Evolutionary conservation across 2,329 filamentous ascomycete species (phyloP).

Genomic region (Aaosphaeria arxii): DNA sequence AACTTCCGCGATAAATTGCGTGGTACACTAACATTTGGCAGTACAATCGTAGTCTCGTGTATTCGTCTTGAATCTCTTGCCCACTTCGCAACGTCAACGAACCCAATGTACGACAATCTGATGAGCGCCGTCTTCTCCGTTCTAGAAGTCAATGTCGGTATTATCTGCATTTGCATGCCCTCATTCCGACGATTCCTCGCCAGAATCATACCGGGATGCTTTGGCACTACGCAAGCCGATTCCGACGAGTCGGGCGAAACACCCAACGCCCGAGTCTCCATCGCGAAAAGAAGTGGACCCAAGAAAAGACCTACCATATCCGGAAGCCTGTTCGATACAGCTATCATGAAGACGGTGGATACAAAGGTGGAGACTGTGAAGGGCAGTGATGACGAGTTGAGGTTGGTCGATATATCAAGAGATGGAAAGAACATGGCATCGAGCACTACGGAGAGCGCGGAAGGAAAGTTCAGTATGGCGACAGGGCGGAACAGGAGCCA

Average conservation of each 20-base stretch:
- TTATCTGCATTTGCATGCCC: slow-evolving; percentile 24
- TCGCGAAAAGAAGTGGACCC: not conserved
- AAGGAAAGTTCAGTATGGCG: no score
- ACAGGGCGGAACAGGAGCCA: no score
- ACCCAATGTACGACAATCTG: slow-evolving; percentile 37
- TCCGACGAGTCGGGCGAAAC: not conserved
- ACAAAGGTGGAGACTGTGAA: not conserved
- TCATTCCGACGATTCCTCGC: slow-evolving; percentile 16
- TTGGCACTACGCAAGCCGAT: not conserved
- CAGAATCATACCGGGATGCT: slow-evolving; percentile 10
- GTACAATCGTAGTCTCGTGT: slow-evolving; percentile 34
- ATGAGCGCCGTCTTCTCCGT: slow-evolving; percentile 25
- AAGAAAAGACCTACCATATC: not conserved
- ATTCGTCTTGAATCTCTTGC: slow-evolving; percentile 44
- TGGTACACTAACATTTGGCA: not conserved
- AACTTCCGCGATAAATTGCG: not conserved
- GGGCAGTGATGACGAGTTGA: not conserved
- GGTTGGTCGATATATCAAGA: not conserved
- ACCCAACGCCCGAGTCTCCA: not conserved
- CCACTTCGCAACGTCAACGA: slow-evolving; percentile 41
- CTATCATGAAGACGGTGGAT: not conserved
- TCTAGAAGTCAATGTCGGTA: slow-evolving; percentile 23
- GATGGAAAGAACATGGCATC: not conserved
- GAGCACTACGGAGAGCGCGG: no score
- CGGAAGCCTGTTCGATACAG: not conserved